phyloP scores from a whole-genome alignment of 345 rosid species.

The Durio zibethinus region DNA sequence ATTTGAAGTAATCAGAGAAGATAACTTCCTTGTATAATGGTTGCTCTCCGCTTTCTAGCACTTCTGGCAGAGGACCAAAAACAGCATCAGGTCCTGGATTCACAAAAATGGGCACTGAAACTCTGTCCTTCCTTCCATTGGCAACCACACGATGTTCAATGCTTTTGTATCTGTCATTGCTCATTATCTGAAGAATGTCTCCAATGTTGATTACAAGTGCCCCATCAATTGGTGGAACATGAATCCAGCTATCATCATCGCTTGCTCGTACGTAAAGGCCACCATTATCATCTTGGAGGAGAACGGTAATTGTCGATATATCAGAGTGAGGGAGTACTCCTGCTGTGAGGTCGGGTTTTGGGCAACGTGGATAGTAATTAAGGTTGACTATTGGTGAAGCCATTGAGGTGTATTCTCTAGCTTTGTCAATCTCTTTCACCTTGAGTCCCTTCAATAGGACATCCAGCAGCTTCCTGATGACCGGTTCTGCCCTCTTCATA shows the following conservation, averaged over 20 bases:
- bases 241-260: slow-evolving; percentile 21
- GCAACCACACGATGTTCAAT: slow-evolving; percentile 31
- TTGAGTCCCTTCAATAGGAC: slow-evolving; percentile 20
- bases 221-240: slow-evolving; percentile 29
- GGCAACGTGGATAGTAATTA: slow-evolving; percentile 27
- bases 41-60: slow-evolving; percentile 19
- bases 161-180: slow-evolving; percentile 32
- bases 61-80: slow-evolving; percentile 24
- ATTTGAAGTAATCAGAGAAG: slow-evolving; percentile 24
- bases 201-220: slow-evolving; percentile 32
- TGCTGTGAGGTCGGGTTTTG: slow-evolving; percentile 25
- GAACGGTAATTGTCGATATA: slow-evolving; percentile 24
- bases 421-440: slow-evolving; percentile 21
- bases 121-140: slow-evolving; percentile 18
- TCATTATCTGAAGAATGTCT: slow-evolving; percentile 31
- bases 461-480: slow-evolving; percentile 20
- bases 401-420: slow-evolving; percentile 11
- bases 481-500: slow-evolving; percentile 20
- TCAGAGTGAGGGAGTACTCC: slow-evolving; percentile 30
- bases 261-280: slow-evolving; percentile 22
- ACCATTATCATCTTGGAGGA: slow-evolving; percentile 31
- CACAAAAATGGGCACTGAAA: slow-evolving; percentile 32
- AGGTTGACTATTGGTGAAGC: slow-evolving; percentile 11
- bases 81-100: slow-evolving; percentile 19
- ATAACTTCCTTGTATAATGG: slow-evolving; percentile 19